Evolutionary conservation across 768 basidiomycete species (phyloP), one percentile per base, ranked within the genome.

Genomic region (Phanerochaete carnosa): DNA sequence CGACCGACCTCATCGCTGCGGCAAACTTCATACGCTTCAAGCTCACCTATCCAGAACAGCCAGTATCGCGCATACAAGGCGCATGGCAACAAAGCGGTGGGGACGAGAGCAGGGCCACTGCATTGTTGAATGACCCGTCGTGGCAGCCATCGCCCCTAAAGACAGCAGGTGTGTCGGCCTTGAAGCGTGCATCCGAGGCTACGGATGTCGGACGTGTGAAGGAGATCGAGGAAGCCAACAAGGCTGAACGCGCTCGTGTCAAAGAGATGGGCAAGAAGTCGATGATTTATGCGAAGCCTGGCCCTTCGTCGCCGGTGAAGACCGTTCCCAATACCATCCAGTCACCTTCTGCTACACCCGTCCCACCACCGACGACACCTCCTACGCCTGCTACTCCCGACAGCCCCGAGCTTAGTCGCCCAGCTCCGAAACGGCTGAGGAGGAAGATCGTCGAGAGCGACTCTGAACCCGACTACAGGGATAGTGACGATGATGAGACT

Each of bases 261-360:
- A 86, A 79, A 69, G 89, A 91, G 74, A 87, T 90, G 72, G 89
- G 86, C 23, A 92, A 89, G 72, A 88, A 84, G 68, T 92, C 91
- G n/a, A 80, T 85, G 71, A 93, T 93, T 53, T 92, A 92, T 65
- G 86, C 87, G 45, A 82, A 63, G 58, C 59, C 64, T 19, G 67
- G 63, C 23, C 59, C 62, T 15, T 47, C 60, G 39, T 45, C 58
- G 35, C 30, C 56, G 16, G 67, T 69, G n/a, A 80, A 77, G 39
- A 71, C 74, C 43, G 55, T 74, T 43, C 70, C 79, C 30, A 78
- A 78, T 57, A 71, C 74, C 46, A 59, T 74, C 35, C 66, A 72
- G 28, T 68, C 73, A 67, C 77, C 61, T 63, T 60, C 59, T 3
- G 2, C 29, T 19, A 45, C 59, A 2, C 28, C 51, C 22, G 28